A percentile compares a stretch with the other conserved stretches of the same genome.
Conservation (phyloP, 495 filamentous ascomycete species). For the Penicillium alfredii region DNA sequence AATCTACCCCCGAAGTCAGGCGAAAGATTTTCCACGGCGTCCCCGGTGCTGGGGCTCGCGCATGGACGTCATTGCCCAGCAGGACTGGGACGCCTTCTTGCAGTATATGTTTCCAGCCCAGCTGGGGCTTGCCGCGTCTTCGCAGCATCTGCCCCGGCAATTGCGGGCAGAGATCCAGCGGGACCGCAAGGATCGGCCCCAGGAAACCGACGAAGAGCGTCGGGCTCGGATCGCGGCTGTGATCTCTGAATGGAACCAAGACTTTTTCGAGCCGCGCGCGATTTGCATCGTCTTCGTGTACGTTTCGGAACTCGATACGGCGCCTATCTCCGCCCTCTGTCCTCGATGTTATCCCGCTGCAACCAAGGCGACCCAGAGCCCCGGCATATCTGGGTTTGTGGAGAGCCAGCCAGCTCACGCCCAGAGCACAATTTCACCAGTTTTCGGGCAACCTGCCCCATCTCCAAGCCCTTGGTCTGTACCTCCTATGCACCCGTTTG, state of each 20-base stretch:
- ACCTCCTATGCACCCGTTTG: slow-evolving; percentile 15
- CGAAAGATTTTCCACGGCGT: slow-evolving; percentile 43
- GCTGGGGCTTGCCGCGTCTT: slow-evolving; percentile 35
- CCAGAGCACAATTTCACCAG: slow-evolving; percentile 12
- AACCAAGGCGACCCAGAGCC: slow-evolving; percentile 26
- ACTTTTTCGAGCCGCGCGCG: slow-evolving; percentile 43
- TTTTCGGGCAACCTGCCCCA: slow-evolving; percentile 12
- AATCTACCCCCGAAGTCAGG: slow-evolving; percentile 40
- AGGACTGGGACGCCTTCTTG: slow-evolving; percentile 49
- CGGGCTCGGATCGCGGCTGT: slow-evolving; percentile 36
- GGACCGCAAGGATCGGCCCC: slow-evolving; percentile 38
- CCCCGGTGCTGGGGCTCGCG: slow-evolving; percentile 38
- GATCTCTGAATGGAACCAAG: slow-evolving; percentile 48
- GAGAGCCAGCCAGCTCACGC: slow-evolving; percentile 7
- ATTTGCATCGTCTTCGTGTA: slow-evolving; percentile 35
- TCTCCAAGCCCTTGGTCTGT: slow-evolving; percentile 14
- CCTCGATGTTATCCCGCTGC: slow-evolving; percentile 42
- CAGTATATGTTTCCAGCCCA: slow-evolving; percentile 43
- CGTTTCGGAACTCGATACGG: slow-evolving; percentile 32
- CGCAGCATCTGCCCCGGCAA: slow-evolving; percentile 36
- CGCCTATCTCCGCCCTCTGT: slow-evolving; percentile 39
- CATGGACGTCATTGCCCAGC: slow-evolving; percentile 35
- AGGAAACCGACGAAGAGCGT: slow-evolving; percentile 41
- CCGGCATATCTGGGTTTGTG: slow-evolving; percentile 3
- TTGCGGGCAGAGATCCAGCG: slow-evolving; percentile 37